These are phyloP conservation scores for Xylariaceae sp. DNA, from an alignment of 2,329 filamentous ascomycete species.

Conservation along the genomic window DNA sequence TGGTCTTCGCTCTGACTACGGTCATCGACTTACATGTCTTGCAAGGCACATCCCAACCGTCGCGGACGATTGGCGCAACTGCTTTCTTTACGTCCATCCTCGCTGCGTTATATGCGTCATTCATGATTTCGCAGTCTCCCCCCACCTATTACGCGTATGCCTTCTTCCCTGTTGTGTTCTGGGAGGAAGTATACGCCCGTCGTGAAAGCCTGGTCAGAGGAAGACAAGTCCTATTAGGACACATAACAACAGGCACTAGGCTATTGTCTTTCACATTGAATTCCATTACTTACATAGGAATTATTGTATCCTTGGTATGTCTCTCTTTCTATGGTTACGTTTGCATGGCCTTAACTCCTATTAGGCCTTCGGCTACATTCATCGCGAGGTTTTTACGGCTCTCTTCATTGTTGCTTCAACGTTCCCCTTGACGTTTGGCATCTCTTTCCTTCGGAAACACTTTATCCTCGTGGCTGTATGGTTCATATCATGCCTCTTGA, in stretches of 20 bases:
- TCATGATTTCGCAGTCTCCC: slow-evolving; percentile 74
- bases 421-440: slow-evolving; percentile 74
- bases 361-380: slow-evolving; percentile 85
- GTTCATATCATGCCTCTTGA: slow-evolving; percentile 68
- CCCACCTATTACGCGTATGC: slow-evolving; percentile 84
- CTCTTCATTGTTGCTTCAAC: slow-evolving; percentile 70
- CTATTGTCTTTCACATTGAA: slow-evolving; percentile 58
- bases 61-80: slow-evolving; percentile 54
- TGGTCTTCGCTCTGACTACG: slow-evolving; percentile 82
- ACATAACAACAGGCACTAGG: slow-evolving; percentile 57
- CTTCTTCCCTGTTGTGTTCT: slow-evolving; percentile 89
- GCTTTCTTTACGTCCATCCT: slow-evolving; percentile 70
- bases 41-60: slow-evolving; percentile 59
- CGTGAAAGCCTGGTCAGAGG: slow-evolving; percentile 65
- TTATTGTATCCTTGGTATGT: slow-evolving; percentile 72
- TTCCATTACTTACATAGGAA: slow-evolving; percentile 58
- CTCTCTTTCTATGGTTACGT: not conserved
- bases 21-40: slow-evolving; percentile 86
- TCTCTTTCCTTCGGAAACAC: slow-evolving; percentile 65
- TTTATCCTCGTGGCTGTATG: slow-evolving; percentile 60
- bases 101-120: slow-evolving; percentile 69
- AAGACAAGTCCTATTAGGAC: slow-evolving; percentile 59
- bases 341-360: not conserved
- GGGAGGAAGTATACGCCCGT: slow-evolving; percentile 87
- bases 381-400: slow-evolving; percentile 77